Base-by-base conservation (phyloP, 176 grass and related monocot species). In the Hyparrhenia diplandra region DNA sequence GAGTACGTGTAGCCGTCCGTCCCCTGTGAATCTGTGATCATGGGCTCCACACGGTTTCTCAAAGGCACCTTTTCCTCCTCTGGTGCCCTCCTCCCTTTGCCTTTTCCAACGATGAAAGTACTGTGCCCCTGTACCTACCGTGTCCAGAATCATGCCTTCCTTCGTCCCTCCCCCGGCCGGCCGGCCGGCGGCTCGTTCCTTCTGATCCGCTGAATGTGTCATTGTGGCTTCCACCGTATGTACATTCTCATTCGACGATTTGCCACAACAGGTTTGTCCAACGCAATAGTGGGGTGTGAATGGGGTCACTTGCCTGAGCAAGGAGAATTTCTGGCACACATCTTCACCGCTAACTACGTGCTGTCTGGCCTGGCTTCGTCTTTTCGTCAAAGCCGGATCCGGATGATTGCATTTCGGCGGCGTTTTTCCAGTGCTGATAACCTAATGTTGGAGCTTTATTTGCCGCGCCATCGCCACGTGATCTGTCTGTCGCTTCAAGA, bases 31-130 rank as follows among this genome's bases (percentile, higher is more conserved):
- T n/a, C 47, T 57, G 40, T 20, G 9, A 1, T 9, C 59, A 58
- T 64, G 82, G 72, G 88, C 55, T 78, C 88, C 88, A 82, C 88
- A 82, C 83, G 78, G 78, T 89, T 78, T 86, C 60, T 35, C 57
- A 85, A 85, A 82, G 87, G 40, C 28, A 0, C 67, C 73, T 5
- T 52, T 40, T 82, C n/a, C n/a, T n/a, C n/a, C n/a, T n/a, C n/a
- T n/a, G n/a, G n/a, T n/a, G n/a, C n/a, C n/a, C n/a, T 59, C 4
- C 34, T 1, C 24, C 46, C 35, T 25, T 35, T n/a, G n/a, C 69
- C 45, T 49, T 81, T 61, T 57, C 59, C 70, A 69, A 37, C 70
- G 36, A 74, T 20, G 27, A 18, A 84, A 61, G 62, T 75, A 80
- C 62, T 52, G 30, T 51, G 49, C 77, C 6, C 59, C 14, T 18